Evolutionary conservation across 1,284 basidiomycete species (phyloP), one percentile per base, ranked within the genome.

Genomic region (Ceratobasidium theobromae): DNA sequence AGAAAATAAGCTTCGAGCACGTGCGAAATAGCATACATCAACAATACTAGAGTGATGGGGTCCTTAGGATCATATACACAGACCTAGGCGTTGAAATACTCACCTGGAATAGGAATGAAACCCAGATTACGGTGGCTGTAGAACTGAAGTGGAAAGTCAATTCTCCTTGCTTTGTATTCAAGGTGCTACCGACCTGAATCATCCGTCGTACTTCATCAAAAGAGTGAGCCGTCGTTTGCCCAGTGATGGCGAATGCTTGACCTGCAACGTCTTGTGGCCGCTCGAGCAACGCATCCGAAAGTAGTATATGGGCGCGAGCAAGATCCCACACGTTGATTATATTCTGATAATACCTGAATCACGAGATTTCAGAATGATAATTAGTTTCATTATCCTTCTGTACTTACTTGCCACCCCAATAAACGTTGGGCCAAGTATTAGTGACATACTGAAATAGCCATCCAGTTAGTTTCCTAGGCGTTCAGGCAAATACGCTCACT

Each of bases 301-400:
- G 18, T 51, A 51, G 58, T 0, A 62, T 4, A 41, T 62, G 58
- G 0, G 58, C 58, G 5, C 58, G 58, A 52, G 58, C 45, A 9
- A 62, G 33, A 25, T 62, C 58, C 58, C 58, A 62, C 30, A 48
- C 46, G 21, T 51, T 51, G 4, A 52, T 21, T 8, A 62, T 62
- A 25, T 35, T 62, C 33, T 62, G 58, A 28, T 51, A 52, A 18
- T 40, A 62, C 23, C 58, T 62, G 4, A 9, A 8, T 45, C 43
- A 11, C 16, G 14, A 49, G 4, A 16, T 2, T 3, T 54, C 4
- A 41, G 18, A 25, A 18, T 14, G n/a, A 25, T 16, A 2, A 43
- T 11, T n/a, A 6, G 23, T 2, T n/a, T n/a, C n/a, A n/a, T n/a
- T n/a, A n/a, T n/a, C n/a, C n/a, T n/a, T n/a, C n/a, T n/a, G 5